These are phyloP conservation scores for Claviceps paspali DNA, from an alignment of 2,329 filamentous ascomycete genomes.

Conservation along the genomic window DNA sequence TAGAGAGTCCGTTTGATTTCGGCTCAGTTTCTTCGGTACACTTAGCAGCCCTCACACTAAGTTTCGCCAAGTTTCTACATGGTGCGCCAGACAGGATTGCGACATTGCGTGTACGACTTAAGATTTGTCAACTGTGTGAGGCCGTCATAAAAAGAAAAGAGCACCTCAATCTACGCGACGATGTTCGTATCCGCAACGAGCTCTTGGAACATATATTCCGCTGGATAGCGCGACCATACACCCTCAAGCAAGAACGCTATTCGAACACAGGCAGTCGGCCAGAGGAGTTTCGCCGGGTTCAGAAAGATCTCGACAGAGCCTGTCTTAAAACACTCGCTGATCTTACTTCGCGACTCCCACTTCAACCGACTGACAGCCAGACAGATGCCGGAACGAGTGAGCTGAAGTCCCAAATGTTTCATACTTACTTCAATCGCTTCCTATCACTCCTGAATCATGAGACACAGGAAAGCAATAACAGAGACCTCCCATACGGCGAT, in stretches of 20 bases:
- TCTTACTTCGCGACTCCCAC: conserved; percentile 48
- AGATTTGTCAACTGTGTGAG: conserved; percentile 52
- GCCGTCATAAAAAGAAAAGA: conserved; percentile 51
- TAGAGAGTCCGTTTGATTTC: conserved; percentile 48
- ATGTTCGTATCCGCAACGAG: conserved; percentile 54
- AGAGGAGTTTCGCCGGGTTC: conserved; percentile 42
- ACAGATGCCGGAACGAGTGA: conserved; percentile 52
- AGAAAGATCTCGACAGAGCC: conserved; percentile 50
- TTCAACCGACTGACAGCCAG: conserved; percentile 50
- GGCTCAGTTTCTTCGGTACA: conserved; percentile 48
- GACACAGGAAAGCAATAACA: conserved; percentile 22
- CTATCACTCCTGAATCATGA: conserved; percentile 49
- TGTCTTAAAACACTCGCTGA: conserved; percentile 50
- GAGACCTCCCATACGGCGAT: conserved; percentile 17
- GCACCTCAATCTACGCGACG: conserved; percentile 51
- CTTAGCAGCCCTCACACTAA: conserved; percentile 46
- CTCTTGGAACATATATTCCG: conserved; percentile 52
- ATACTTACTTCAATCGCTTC: conserved; percentile 56
- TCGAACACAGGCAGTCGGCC: conserved; percentile 22
- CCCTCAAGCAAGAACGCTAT: conserved; percentile 25
- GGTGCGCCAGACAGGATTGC: conserved; percentile 38
- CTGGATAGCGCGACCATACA: conserved; percentile 49
- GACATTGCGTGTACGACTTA: conserved; percentile 49
- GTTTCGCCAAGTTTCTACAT: conserved; percentile 52
- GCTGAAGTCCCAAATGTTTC: conserved; percentile 56